Base-by-base conservation (phyloP, 1,284 basidiomycete genomes). In the Butyriboletus appendiculatus region DNA sequence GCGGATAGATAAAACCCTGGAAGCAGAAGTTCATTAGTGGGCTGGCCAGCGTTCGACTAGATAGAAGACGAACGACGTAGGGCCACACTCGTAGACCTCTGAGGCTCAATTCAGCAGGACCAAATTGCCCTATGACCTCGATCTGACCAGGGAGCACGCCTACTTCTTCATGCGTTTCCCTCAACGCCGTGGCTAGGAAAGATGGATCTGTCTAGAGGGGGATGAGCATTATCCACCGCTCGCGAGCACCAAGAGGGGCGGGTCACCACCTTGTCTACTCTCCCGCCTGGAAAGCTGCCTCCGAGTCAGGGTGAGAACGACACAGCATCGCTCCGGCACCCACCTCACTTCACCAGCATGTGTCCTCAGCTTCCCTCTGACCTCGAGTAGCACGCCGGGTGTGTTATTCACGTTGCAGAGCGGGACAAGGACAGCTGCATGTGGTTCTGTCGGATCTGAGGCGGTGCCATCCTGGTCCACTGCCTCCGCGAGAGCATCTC, bases 271-370 rank as follows among this genome's bases (percentile, higher is more conserved):
- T 81, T 69, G 65, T 91, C 89, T 34, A 85, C 77, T 55, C 77
- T 76, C 12, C 90, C 89, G n/a, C 90, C 89, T 34, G 90, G 88
- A 72, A 90, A 92, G 75, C 90, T 92, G 62, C 8, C 6, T 34
- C 28, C 22, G 35, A 15, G 47, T 56, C 16, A 46, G 50, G 18
- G n/a, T 22, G 22, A 38, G 37, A 16, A 38, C 10, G 4, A 45
- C 6, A 8, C 10, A 18, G n/a, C 0, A 46, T 38, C 9, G 18
- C 4, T 40, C 12, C 28, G 33, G 11, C 46, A 59, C 80, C 59
- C 64, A 88, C 90, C 90, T 89, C 34, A 92, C 83, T 76, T 92
- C 88, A n/a, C 90, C 89, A 0, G 86, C 84, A 71, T 92, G 90
- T 35, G 76, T 79, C 59, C 88, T 77, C 52, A 91, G 69, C 53